phyloP scores from a whole-genome alignment of 2,329 filamentous ascomycete species.

The Pestalotiopsis sp. region DNA sequence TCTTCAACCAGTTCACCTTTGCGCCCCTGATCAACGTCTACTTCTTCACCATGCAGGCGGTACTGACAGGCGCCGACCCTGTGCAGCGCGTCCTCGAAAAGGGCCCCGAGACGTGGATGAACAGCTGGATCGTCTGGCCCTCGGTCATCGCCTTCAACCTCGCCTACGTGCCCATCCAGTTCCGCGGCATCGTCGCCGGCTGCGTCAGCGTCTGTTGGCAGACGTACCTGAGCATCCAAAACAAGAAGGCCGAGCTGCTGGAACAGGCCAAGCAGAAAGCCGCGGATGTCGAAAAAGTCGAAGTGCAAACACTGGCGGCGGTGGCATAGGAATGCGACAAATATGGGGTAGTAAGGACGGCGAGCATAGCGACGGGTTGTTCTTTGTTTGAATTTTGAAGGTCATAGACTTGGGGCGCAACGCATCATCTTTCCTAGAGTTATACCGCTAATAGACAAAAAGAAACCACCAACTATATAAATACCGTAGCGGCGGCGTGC shows the following conservation, averaged over 20 bases:
- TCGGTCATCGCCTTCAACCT: conserved; percentile 85
- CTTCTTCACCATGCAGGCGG: conserved; percentile 80
- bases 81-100: conserved; percentile 70
- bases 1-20: conserved; percentile 78
- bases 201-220: conserved; percentile 88
- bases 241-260: conserved; percentile 68
- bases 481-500: too few species aligned
- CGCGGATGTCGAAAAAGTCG: neutral
- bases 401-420: neutral
- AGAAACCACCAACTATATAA: neutral
- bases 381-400: neutral
- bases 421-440: neutral
- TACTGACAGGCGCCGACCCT: conserved; percentile 65
- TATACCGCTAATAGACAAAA: neutral
- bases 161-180: conserved; percentile 78
- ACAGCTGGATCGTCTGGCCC: conserved; percentile 87
- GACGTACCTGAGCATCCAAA: conserved; percentile 83
- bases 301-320: neutral
- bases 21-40: conserved; percentile 82
- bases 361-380: neutral
- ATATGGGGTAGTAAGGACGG: neutral
- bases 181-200: conserved; percentile 78
- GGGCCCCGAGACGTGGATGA: conserved; percentile 75
- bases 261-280: conserved; percentile 39
- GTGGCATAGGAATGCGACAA: neutral